A percentile compares a stretch with the other conserved stretches of the same genome.
Evolutionary conservation across 2,329 filamentous ascomycete species (phyloP).

Genomic region (Diaporthe destruens): DNA sequence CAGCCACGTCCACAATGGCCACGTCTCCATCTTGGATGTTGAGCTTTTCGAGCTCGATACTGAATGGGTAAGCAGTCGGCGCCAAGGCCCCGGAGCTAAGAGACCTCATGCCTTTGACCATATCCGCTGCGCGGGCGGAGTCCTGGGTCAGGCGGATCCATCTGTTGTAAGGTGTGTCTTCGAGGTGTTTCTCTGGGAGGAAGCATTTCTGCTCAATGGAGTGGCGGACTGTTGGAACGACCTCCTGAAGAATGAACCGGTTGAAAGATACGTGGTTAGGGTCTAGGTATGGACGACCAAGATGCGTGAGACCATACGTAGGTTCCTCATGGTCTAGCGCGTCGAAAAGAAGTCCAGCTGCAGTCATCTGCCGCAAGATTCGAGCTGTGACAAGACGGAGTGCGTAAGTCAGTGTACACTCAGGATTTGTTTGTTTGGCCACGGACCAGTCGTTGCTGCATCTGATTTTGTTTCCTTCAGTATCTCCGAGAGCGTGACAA

Average conservation of each 20-base stretch:
- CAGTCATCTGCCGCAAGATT: conserved; percentile 20
- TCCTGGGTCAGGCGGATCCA: conserved; percentile 2
- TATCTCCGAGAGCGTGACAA: not conserved
- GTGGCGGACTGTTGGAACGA: not conserved
- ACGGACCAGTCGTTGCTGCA: not conserved
- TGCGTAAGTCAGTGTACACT: not conserved
- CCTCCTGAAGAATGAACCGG: conserved; percentile 6
- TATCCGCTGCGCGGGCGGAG: conserved; percentile 5
- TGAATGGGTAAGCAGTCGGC: conserved; percentile 25
- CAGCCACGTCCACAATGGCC: conserved; percentile 28
- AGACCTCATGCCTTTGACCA: conserved; percentile 33
- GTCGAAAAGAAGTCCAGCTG: conserved; percentile 19
- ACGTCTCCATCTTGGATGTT: conserved; percentile 12
- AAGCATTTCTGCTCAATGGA: conserved; percentile 14
- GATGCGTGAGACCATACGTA: not conserved
- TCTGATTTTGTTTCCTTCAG: not conserved
- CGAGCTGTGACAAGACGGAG: not conserved
- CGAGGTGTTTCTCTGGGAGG: not conserved
- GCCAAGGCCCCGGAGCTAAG: conserved; percentile 11
- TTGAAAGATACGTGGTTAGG: conserved; percentile 20
- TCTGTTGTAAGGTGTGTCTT: not conserved
- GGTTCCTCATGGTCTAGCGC: not conserved
- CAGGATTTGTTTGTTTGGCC: not conserved
- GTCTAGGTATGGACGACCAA: conserved; percentile 23
- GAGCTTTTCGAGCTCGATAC: not conserved